Percentiles rank a stretch among this genome's conserved stretches.
phyloP scores from a whole-genome alignment of 225 moss, liverwort and hornwort genomes.

The Pseudisothecium myosuroides region DNA sequence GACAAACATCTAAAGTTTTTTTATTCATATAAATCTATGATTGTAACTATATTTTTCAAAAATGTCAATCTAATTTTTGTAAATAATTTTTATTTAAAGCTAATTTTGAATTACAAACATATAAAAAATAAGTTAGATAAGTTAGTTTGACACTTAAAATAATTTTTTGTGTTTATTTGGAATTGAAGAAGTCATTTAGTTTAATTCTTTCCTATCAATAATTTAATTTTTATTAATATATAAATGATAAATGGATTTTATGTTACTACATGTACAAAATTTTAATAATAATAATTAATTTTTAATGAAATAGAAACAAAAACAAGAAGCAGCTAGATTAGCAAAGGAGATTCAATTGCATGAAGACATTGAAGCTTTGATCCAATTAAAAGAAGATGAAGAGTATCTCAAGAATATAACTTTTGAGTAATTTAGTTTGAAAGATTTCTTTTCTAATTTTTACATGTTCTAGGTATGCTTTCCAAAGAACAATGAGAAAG shows the following conservation, averaged over 20 bases:
- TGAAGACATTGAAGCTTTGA: conserved; percentile 20
- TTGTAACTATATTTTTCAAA: neutral
- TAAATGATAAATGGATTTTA: no score
- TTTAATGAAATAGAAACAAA: neutral
- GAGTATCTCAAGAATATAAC: neutral
- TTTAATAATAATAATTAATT: no score
- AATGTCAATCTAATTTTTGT: neutral
- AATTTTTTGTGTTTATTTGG: no score
- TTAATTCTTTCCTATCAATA: neutral
- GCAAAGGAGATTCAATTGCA: conserved; percentile 1
- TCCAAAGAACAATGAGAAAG: neutral
- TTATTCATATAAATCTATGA: rapidly evolving
- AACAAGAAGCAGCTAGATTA: neutral
- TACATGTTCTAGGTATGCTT: neutral
- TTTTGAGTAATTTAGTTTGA: neutral
- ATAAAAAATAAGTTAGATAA: no score
- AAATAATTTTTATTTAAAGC: neutral
- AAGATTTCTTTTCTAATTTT: no score
- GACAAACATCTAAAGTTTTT: neutral
- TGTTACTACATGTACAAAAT: rapidly evolving
- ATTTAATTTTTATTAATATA: neutral
- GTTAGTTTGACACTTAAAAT: no score
- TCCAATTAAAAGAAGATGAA: conserved; percentile 21
- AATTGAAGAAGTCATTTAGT: no score
- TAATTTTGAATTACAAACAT: neutral